Conservation (phyloP, 345 rosid genomes). For the Sisymbrium altissimum region DNA sequence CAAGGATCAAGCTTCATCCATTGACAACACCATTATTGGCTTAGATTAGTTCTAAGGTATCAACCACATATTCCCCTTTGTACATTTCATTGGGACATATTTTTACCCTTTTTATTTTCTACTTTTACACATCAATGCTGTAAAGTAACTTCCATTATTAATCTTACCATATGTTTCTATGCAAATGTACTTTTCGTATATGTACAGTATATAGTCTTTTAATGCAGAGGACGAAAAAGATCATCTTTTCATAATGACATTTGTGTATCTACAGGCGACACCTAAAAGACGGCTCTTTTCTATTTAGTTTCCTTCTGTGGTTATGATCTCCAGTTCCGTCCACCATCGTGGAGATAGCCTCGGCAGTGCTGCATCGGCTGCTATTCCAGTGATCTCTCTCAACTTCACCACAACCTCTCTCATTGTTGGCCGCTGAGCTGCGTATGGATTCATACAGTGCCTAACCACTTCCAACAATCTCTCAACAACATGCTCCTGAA, state of each 20-base stretch:
- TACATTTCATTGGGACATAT: neutral
- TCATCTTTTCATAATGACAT: conserved; percentile 17
- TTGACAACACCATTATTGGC: conserved; percentile 28
- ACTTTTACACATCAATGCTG: neutral
- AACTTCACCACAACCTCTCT: conserved; percentile 53
- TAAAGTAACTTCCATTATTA: conserved; percentile 9
- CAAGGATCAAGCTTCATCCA: conserved; percentile 41
- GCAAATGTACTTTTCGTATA: conserved; percentile 13
- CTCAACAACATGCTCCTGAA: conserved; percentile 51
- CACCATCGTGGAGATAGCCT: conserved; percentile 89
- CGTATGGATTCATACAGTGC: conserved; percentile 59
- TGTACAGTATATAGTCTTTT: conserved; percentile 3
- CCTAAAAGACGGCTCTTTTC: neutral
- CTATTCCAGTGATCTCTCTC: conserved; percentile 66
- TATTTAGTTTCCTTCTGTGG: conserved; percentile 47
- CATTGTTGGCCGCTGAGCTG: conserved; percentile 57
- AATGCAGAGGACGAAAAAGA: conserved; percentile 15
- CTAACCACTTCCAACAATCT: conserved; percentile 57
- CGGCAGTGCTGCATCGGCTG: conserved; percentile 69
- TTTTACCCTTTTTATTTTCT: neutral
- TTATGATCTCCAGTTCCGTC: conserved; percentile 91
- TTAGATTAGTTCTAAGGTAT: conserved; percentile 26
- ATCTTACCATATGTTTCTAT: conserved; percentile 10
- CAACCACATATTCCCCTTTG: neutral
- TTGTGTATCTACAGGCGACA: conserved; percentile 30